phyloP scores from a whole-genome alignment of 1,284 basidiomycete species.

The Meripilus lineatus region DNA sequence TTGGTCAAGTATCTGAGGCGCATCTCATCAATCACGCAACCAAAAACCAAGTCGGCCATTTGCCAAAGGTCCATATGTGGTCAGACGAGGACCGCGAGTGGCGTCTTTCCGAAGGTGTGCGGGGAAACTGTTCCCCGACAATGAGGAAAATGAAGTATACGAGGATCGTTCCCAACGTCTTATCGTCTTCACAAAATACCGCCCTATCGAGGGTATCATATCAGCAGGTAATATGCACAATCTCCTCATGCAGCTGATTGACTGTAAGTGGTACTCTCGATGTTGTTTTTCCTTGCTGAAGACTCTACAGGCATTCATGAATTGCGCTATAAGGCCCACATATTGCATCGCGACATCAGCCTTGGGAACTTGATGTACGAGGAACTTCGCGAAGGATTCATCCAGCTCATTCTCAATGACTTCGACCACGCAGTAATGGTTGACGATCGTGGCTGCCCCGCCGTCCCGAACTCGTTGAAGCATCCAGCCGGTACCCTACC shows the following conservation, averaged over 20 bases:
- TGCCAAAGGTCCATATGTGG: slow-evolving; percentile 6
- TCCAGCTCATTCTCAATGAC: slow-evolving; percentile 11
- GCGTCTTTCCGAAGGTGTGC: slow-evolving; percentile 1
- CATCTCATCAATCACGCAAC: background rate
- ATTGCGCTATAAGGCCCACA: slow-evolving; percentile 5
- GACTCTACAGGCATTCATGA: slow-evolving; percentile 7
- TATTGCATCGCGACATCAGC: slow-evolving; percentile 13
- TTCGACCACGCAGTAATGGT: slow-evolving; percentile 6
- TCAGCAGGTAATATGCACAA: slow-evolving; percentile 7
- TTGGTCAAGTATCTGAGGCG: background rate
- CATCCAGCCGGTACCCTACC: slow-evolving; percentile 13
- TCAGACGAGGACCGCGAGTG: background rate
- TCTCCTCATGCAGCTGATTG: slow-evolving; percentile 6
- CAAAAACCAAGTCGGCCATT: background rate
- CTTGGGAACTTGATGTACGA: slow-evolving; percentile 12
- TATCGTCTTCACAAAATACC: slow-evolving; percentile 9
- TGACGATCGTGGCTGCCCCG: slow-evolving; percentile 1
- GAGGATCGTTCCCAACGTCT: slow-evolving; percentile 6
- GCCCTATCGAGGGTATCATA: slow-evolving; percentile 4
- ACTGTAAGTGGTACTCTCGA: slow-evolving; percentile 8
- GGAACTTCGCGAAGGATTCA: background rate
- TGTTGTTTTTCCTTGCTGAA: background rate
- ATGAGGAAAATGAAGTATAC: slow-evolving; percentile 2
- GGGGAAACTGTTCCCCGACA: background rate
- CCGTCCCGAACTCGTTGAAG: background rate